Evolutionary conservation across 192 early-diverging fungal species (phyloP).

Genomic region (Umbelopsis vinacea): DNA sequence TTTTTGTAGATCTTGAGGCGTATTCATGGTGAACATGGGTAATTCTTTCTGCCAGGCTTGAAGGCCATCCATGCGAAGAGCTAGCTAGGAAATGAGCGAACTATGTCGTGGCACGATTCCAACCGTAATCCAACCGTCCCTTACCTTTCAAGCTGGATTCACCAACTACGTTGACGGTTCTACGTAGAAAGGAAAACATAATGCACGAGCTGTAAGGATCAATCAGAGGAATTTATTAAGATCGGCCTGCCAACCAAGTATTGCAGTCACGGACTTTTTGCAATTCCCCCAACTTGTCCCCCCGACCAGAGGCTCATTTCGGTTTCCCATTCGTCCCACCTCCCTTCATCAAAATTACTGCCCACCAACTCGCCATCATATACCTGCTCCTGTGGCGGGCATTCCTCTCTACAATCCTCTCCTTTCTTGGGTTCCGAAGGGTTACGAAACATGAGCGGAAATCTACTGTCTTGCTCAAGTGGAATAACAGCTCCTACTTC

Average conservation of each 20-base stretch:
- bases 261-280: too few species aligned
- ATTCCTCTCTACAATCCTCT: constrained; percentile 16
- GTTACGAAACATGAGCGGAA: constrained; percentile 26
- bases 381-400: constrained; percentile 30
- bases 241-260: too few species aligned
- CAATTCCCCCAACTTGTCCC: too few species aligned
- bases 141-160: constrained; percentile 40
- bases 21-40: constrained; percentile 68
- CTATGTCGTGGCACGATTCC: not conserved
- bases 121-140: not conserved
- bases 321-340: not conserved
- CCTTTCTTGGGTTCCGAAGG: constrained; percentile 29
- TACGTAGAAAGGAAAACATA: constrained; percentile 40
- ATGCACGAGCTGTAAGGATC: not conserved
- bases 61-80: constrained; percentile 43
- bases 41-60: constrained; percentile 72
- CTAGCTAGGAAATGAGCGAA: constrained; percentile 14
- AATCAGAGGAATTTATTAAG: not conserved
- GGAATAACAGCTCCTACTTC: constrained; percentile 23
- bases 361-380: constrained; percentile 15
- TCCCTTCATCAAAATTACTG: constrained; percentile 18
- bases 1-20: constrained; percentile 63
- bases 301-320: not conserved
- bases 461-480: constrained; percentile 28
- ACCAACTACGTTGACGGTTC: constrained; percentile 34